Percentiles rank a stretch among this genome's conserved stretches.
phyloP scores from a whole-genome alignment of 2,329 filamentous ascomycete genomes.

The Pseudocercospora pini-densiflorae region DNA sequence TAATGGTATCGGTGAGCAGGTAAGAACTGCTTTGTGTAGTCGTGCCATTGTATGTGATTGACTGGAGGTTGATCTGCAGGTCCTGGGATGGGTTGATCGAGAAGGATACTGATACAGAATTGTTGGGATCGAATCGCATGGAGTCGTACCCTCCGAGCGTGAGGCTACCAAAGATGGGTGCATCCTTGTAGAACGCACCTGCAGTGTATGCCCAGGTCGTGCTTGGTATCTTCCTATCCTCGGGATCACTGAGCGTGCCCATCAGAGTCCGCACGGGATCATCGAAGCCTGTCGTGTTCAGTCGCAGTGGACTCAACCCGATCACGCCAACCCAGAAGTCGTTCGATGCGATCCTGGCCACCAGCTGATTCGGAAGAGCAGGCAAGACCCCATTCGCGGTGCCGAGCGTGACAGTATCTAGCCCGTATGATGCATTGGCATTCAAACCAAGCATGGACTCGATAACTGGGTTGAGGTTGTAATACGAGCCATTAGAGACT shows the following conservation, averaged over 20 bases:
- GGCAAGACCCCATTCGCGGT: constrained; percentile 31
- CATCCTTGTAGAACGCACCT: constrained; percentile 34
- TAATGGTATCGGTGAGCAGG: constrained; percentile 25
- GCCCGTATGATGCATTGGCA: constrained; percentile 43
- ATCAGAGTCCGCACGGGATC: constrained; percentile 28
- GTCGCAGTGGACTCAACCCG: constrained; percentile 33
- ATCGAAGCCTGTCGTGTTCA: constrained; percentile 29
- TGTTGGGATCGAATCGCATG: constrained; percentile 41
- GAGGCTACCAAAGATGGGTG: constrained; percentile 36
- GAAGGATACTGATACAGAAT: constrained; percentile 34
- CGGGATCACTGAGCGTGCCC: constrained; percentile 18
- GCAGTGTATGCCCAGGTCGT: constrained; percentile 35
- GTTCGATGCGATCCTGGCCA: constrained; percentile 30
- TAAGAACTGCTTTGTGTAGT: constrained; percentile 26
- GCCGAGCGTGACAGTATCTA: constrained; percentile 40
- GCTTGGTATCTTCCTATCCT: constrained; percentile 13
- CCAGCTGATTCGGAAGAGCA: constrained; percentile 38
- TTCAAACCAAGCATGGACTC: constrained; percentile 30
- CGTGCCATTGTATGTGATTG: constrained; percentile 30
- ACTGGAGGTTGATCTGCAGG: constrained; percentile 31
- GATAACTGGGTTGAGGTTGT: constrained; percentile 29
- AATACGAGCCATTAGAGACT: constrained; percentile 35
- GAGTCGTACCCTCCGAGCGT: constrained; percentile 49
- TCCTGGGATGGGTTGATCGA: constrained; percentile 37
- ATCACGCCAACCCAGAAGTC: constrained; percentile 43